These are phyloP conservation scores for Clavispora vitiphila DNA, from an alignment of 805 yeast species.

Conservation along the genomic window DNA sequence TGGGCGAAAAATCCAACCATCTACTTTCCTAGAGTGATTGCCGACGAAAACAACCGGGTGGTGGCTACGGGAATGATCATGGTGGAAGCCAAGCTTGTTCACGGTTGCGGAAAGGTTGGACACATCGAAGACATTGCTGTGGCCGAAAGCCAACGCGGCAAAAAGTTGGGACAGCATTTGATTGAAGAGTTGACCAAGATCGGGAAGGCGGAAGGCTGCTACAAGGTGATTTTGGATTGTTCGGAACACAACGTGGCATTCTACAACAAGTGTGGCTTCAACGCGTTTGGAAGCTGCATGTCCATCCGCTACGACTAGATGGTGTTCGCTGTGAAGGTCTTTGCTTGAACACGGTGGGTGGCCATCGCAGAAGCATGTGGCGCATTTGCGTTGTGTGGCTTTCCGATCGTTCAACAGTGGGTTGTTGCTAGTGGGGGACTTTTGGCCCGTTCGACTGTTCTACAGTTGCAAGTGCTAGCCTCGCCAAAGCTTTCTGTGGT, in stretches of 20 bases:
- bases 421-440: too few species aligned
- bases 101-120: conserved; percentile 79
- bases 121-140: conserved; percentile 96
- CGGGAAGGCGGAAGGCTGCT: conserved; percentile 64
- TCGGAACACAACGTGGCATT: conserved; percentile 75
- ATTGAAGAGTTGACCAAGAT: conserved; percentile 57
- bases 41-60: conserved; percentile 44
- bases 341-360: too few species aligned
- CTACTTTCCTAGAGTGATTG: conserved; percentile 69
- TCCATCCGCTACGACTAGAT: conserved; percentile 35
- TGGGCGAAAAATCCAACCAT: conserved; percentile 53
- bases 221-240: conserved; percentile 88
- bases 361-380: too few species aligned
- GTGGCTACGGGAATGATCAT: conserved; percentile 84
- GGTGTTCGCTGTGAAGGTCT: too few species aligned
- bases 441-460: too few species aligned
- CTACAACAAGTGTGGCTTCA: conserved; percentile 83
- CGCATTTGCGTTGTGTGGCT: too few species aligned
- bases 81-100: conserved; percentile 79
- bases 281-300: conserved; percentile 67
- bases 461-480: too few species aligned
- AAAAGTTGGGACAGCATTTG: conserved; percentile 65
- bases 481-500: not conserved
- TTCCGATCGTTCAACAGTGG: too few species aligned
- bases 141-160: conserved; percentile 69